phyloP scores from a whole-genome alignment of 768 basidiomycete species.

The Lentinula detonsa region DNA sequence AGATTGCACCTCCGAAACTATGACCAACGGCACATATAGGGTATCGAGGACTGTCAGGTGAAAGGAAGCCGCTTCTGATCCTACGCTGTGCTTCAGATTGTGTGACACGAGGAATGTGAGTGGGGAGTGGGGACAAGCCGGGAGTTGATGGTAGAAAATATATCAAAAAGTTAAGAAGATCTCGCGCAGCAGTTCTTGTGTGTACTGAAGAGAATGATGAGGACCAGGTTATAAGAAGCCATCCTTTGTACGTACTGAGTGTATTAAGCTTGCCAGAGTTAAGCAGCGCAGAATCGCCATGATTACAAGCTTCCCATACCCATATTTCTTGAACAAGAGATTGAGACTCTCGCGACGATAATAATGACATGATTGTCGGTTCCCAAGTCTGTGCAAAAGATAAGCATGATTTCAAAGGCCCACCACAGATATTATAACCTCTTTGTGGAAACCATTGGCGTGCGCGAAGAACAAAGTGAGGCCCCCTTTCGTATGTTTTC shows the following conservation, averaged over 20 bases:
- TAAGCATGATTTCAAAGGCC: neutral
- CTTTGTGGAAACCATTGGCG: constrained; percentile 86
- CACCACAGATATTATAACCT: constrained; percentile 39
- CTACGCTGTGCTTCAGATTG: constrained; percentile 35
- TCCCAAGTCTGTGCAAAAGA: constrained; percentile 64
- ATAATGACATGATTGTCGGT: constrained; percentile 48
- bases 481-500: neutral
- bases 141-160: constrained; percentile 51
- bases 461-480: constrained; percentile 73
- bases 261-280: constrained; percentile 53
- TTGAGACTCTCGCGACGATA: constrained; percentile 33
- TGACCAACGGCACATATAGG: constrained; percentile 60
- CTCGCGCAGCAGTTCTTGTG: constrained; percentile 74
- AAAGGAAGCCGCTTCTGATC: constrained; percentile 36
- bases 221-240: neutral
- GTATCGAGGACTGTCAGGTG: constrained; percentile 36
- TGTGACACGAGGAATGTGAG: constrained; percentile 46
- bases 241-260: constrained; percentile 42
- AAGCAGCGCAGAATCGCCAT: constrained; percentile 77
- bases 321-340: constrained; percentile 60
- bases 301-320: constrained; percentile 78
- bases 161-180: constrained; percentile 70
- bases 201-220: constrained; percentile 40
- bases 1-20: constrained; percentile 76
- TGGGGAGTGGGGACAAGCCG: constrained; percentile 34